Conservation (phyloP, 257 asterid species). For the Knoxia roxburghii region DNA sequence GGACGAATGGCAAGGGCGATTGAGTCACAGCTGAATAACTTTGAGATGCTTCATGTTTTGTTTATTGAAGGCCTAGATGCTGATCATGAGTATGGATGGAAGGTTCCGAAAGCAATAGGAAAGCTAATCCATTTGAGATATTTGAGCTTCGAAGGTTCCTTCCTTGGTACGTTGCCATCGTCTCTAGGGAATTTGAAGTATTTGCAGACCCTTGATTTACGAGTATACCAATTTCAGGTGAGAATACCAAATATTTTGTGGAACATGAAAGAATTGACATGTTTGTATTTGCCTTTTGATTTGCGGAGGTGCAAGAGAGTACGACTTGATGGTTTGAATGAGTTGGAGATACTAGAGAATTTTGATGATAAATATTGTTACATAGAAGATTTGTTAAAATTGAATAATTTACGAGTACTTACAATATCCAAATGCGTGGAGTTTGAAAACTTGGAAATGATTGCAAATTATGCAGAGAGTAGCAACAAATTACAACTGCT, state of each 20-base stretch:
- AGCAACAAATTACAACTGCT: no score
- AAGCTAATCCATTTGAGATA: conserved; percentile 20
- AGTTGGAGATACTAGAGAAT: conserved; percentile 13
- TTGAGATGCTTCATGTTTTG: conserved; percentile 2
- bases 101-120: conserved; percentile 8
- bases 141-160: conserved; percentile 2
- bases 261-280: conserved; percentile 10
- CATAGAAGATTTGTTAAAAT: background rate
- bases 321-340: conserved; percentile 10
- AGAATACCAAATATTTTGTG: conserved; percentile 1
- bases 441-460: no score
- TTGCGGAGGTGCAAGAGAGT: background rate
- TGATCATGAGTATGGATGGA: no score
- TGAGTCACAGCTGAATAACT: background rate
- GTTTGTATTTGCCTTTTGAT: conserved; percentile 18
- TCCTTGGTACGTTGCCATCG: background rate
- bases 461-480: no score
- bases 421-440: no score
- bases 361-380: background rate
- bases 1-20: background rate
- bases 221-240: rapidly evolving
- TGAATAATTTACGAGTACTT: conserved; percentile 1
- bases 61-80: background rate
- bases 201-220: conserved; percentile 18
- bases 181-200: conserved; percentile 10